Percentiles rank a stretch among this genome's conserved stretches.
These are phyloP conservation scores for Tetrahymena thermophila DNA, from an alignment of 73 alveolate species.

Conservation along the genomic window DNA sequence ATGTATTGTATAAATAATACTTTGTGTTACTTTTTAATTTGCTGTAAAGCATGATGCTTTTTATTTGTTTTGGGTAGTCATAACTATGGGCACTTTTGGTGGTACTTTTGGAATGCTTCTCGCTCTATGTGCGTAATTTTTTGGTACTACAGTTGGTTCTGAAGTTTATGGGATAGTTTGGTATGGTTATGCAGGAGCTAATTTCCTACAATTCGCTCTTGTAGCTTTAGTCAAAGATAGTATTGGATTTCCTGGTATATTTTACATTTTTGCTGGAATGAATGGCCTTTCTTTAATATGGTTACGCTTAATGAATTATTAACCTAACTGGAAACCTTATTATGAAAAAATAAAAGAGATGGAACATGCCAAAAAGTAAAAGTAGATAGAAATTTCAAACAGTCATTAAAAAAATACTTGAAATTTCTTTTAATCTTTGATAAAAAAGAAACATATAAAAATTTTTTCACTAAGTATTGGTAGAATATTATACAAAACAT, in stretches of 20 bases:
- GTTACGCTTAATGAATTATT: background rate
- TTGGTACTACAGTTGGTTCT: background rate
- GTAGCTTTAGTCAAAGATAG: background rate
- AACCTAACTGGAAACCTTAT: background rate
- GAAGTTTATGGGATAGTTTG: background rate
- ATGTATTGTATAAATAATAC: background rate
- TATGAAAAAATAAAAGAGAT: background rate
- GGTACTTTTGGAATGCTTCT: background rate
- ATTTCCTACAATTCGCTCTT: background rate
- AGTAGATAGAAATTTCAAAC: background rate
- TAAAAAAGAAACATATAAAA: too few relatives aligned
- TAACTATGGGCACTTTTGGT: background rate
- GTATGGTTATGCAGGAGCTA: background rate
- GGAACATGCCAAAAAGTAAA: background rate
- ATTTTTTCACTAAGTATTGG: too few relatives aligned
- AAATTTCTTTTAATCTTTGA: too few relatives aligned
- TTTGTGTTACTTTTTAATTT: background rate
- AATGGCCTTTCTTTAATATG: background rate
- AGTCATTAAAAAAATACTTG: too few relatives aligned
- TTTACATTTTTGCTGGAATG: background rate
- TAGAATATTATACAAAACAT: too few relatives aligned
- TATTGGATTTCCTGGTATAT: background rate
- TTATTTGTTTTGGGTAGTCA: background rate
- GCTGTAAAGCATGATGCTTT: background rate
- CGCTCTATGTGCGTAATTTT: background rate